Evolutionary conservation across 805 yeast genomes (phyloP).

Genomic region (Wickerhamomyces chambardii): DNA sequence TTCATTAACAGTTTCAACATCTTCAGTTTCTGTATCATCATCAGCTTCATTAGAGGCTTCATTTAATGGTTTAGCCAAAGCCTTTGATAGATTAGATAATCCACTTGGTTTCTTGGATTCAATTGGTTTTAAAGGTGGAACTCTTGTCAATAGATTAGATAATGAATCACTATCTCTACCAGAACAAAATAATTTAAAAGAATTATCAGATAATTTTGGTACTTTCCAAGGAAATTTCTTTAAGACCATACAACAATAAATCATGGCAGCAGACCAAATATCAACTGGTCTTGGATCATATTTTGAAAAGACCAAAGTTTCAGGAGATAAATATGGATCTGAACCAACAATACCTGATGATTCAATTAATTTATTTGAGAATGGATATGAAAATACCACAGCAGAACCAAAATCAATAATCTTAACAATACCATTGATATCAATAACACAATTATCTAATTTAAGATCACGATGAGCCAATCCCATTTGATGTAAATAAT

Average conservation of each 20-base stretch:
- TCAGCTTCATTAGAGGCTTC: too few relatives aligned
- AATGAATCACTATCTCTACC: conserved; percentile 62
- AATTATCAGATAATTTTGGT: conserved; percentile 75
- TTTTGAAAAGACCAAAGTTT: conserved; percentile 46
- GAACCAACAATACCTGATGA: conserved; percentile 91
- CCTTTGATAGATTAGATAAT: conserved; percentile 17
- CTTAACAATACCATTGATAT: conserved; percentile 65
- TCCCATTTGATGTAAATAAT: conserved; percentile 71
- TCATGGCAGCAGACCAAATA: conserved; percentile 90
- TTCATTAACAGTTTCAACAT: neutral
- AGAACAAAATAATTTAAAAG: conserved; percentile 76
- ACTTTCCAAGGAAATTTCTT: conserved; percentile 94
- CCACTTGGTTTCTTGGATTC: conserved; percentile 13
- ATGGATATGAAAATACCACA: conserved; percentile 66
- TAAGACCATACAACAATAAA: conserved; percentile 83
- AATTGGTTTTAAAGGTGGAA: conserved; percentile 37
- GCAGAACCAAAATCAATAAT: conserved; percentile 94
- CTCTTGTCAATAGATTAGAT: conserved; percentile 46
- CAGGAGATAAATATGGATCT: conserved; percentile 95
- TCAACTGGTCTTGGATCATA: conserved; percentile 89
- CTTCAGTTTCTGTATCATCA: conserved; percentile 1
- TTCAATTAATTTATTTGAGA: conserved; percentile 42
- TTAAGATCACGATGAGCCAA: conserved; percentile 91
- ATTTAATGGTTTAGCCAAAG: conserved; percentile 15
- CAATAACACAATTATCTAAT: conserved; percentile 88